Evolutionary conservation across 345 rosid genomes (phyloP).

Genomic region (Corymbia maculata): DNA sequence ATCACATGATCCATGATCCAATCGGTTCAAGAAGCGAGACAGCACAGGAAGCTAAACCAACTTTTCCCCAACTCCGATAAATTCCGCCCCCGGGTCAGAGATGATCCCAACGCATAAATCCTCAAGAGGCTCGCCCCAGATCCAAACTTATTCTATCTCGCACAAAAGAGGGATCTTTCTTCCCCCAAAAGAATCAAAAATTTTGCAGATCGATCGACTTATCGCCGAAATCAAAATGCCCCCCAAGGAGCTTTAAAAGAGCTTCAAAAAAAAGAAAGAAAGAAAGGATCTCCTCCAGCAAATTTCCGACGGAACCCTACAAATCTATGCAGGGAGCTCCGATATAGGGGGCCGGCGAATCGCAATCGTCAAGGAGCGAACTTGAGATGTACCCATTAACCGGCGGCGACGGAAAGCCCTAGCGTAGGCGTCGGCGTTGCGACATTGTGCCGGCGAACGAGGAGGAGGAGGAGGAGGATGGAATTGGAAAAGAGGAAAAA

Average conservation of each 20-base stretch:
- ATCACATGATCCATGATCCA: slow-evolving; percentile 51
- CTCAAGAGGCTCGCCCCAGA: background rate
- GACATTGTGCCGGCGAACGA: background rate
- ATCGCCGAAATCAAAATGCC: background rate
- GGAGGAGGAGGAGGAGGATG: background rate
- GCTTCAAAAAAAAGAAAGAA: background rate
- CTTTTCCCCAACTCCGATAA: slow-evolving; percentile 1
- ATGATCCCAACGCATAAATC: background rate
- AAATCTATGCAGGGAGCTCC: background rate
- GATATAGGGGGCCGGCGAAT: background rate
- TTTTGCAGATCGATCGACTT: background rate
- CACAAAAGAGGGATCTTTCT: background rate
- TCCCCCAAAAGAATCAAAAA: background rate
- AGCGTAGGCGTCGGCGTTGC: background rate
- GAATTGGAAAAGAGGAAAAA: background rate
- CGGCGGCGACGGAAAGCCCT: background rate
- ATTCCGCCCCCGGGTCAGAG: background rate
- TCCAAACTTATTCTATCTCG: background rate
- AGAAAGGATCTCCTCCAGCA: too few relatives aligned
- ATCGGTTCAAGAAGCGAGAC: background rate
- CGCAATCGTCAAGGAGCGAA: background rate
- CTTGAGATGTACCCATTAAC: background rate
- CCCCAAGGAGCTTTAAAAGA: background rate
- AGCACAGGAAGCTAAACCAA: slow-evolving; percentile 1
- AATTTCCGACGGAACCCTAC: background rate